phyloP scores from a whole-genome alignment of 192 early-diverging fungal species.

The Coemansia sp. region DNA sequence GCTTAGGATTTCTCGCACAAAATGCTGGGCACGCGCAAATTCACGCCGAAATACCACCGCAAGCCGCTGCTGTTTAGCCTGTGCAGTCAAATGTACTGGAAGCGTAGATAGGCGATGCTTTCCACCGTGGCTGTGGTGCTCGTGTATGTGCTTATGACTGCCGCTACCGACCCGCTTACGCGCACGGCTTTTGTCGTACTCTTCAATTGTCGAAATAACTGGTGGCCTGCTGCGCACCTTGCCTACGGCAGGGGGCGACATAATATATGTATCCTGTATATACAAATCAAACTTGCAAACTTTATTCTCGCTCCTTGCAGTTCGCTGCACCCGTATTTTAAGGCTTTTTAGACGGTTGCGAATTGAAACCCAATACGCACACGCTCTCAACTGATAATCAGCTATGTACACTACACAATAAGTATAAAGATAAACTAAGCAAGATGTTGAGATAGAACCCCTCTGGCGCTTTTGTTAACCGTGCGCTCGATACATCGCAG shows the following conservation, averaged over 20 bases:
- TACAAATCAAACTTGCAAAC: background rate
- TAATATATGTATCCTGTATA: background rate
- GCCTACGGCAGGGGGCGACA: no score
- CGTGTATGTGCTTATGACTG: slow-evolving; percentile 11
- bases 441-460: background rate
- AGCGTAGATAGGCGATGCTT: background rate
- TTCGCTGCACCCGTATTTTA: background rate
- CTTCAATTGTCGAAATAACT: slow-evolving; percentile 43
- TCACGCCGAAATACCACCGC: background rate
- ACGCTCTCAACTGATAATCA: background rate
- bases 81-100: background rate
- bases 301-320: background rate
- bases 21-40: slow-evolving; percentile 3
- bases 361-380: background rate
- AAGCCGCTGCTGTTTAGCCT: background rate
- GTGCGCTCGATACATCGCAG: background rate
- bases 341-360: background rate
- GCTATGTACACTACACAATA: background rate
- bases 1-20: slow-evolving; percentile 29
- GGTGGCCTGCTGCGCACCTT: slow-evolving; percentile 17
- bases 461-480: background rate
- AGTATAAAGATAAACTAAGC: background rate
- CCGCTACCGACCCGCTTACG: slow-evolving; percentile 14
- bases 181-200: slow-evolving; percentile 28
- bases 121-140: slow-evolving; percentile 1